These are phyloP conservation scores for Neurospora sp. DNA, from an alignment of 495 filamentous ascomycete species.

Conservation along the genomic window DNA sequence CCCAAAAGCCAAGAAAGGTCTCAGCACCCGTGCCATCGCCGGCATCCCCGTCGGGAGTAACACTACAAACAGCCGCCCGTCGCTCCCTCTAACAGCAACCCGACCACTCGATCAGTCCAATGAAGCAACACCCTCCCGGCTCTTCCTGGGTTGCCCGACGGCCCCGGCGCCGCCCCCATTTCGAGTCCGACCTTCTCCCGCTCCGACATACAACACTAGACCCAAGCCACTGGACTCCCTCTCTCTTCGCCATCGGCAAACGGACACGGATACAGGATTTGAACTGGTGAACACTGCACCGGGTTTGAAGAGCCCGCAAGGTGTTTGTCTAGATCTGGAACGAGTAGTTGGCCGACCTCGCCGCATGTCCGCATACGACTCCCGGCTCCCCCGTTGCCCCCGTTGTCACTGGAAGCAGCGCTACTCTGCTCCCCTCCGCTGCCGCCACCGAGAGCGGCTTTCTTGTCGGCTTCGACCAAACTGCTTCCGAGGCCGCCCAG, in stretches of 20 bases:
- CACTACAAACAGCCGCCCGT: not conserved
- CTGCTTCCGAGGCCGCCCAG: conserved; percentile 23
- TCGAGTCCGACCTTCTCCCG: not conserved
- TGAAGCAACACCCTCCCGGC: not conserved
- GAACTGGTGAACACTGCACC: too few species aligned
- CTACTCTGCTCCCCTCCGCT: conserved; percentile 17
- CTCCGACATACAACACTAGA: not conserved
- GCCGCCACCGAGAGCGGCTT: conserved; percentile 30
- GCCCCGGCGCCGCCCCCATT: not conserved
- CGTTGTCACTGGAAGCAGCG: conserved; percentile 19
- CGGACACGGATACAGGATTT: too few species aligned
- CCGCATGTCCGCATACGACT: conserved; percentile 33
- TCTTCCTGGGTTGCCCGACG: not conserved
- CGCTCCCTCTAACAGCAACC: not conserved
- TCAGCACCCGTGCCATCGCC: not conserved
- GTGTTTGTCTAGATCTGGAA: conserved; percentile 57
- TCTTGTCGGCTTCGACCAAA: conserved; percentile 37
- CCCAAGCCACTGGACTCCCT: not conserved
- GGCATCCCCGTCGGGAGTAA: not conserved
- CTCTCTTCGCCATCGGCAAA: not conserved
- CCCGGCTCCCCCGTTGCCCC: conserved; percentile 25
- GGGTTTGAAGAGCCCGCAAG: conserved; percentile 44
- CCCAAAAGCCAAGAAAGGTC: not conserved
- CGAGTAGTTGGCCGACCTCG: conserved; percentile 42
- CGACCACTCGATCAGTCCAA: not conserved